Evolutionary conservation across 2,329 filamentous ascomycete genomes (phyloP).

Genomic region (Claviceps lovelessii): DNA sequence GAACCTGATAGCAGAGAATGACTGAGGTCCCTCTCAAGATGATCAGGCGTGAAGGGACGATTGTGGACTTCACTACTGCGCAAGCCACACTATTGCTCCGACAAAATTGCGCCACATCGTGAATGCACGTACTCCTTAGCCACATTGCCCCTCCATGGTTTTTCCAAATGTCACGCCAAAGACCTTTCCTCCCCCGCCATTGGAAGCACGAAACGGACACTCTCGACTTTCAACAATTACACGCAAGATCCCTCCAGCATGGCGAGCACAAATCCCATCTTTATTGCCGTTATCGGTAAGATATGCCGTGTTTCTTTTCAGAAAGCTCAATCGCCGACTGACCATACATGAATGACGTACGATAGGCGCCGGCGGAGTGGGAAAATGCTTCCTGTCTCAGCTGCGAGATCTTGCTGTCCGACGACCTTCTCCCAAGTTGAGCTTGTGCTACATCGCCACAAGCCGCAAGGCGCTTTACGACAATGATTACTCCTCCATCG

Average conservation of each 20-base stretch:
- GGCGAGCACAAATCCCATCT: slow-evolving; percentile 32
- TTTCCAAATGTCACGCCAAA: not conserved
- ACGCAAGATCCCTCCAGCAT: slow-evolving; percentile 17
- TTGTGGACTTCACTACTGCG: not conserved
- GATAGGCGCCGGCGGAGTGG: slow-evolving; percentile 79
- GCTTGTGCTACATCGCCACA: slow-evolving; percentile 71
- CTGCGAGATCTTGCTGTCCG: slow-evolving; percentile 53
- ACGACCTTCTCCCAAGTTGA: slow-evolving; percentile 54
- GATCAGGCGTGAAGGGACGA: not conserved
- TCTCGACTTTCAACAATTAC: slow-evolving; percentile 10
- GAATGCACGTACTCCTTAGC: not conserved
- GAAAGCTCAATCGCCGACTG: slow-evolving; percentile 1
- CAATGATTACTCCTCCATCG: slow-evolving; percentile 54
- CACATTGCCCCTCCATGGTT: slow-evolving; percentile 5
- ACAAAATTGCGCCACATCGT: not conserved
- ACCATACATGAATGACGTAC: slow-evolving; percentile 1
- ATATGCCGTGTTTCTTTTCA: not conserved
- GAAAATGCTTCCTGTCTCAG: slow-evolving; percentile 78
- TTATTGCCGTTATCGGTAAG: slow-evolving; percentile 39
- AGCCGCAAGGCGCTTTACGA: slow-evolving; percentile 72
- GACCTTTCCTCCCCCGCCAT: slow-evolving; percentile 19
- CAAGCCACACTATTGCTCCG: not conserved
- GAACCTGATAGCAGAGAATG: not conserved
- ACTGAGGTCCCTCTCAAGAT: not conserved
- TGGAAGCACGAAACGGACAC: slow-evolving; percentile 16